phyloP scores from a whole-genome alignment of 1,284 basidiomycete species.

The Ganoderma resinaceum region DNA sequence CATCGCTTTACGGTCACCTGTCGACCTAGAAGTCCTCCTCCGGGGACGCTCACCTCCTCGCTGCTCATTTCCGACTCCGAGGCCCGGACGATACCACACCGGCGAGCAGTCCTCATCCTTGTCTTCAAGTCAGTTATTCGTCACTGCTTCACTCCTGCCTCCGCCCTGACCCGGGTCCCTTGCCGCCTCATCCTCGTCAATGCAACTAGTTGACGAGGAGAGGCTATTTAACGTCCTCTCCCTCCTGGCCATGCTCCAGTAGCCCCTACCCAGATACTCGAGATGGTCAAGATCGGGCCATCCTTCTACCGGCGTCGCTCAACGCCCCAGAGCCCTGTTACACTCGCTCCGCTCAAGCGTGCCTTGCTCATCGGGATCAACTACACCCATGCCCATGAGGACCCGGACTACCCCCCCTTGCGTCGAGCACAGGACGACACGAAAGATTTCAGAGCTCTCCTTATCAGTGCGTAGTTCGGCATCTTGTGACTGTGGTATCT shows the following conservation, averaged over 20 bases:
- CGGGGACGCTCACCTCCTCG: not conserved
- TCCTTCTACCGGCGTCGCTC: conserved; percentile 9
- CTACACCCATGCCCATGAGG: conserved; percentile 2
- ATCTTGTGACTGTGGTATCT: not conserved
- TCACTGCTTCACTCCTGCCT: not conserved
- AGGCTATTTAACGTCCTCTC: not conserved
- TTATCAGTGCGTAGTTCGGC: conserved; percentile 12
- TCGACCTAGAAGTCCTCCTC: not conserved
- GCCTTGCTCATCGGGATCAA: conserved; percentile 24
- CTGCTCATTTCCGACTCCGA: not conserved
- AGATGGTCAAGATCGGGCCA: conserved; percentile 17
- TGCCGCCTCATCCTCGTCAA: not conserved
- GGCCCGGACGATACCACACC: not conserved
- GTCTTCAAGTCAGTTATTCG: not conserved
- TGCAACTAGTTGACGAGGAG: not conserved
- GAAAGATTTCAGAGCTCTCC: conserved; percentile 16
- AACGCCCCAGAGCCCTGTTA: not conserved
- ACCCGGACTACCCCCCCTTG: conserved; percentile 2
- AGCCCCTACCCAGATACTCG: not conserved
- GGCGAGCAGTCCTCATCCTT: not conserved
- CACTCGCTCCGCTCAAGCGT: conserved; percentile 6
- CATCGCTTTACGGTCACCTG: not conserved
- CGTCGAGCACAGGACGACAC: conserved; percentile 14
- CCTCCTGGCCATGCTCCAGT: not conserved
- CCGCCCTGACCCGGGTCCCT: not conserved